These are phyloP conservation scores for Pleurozium schreberi DNA, from an alignment of 225 moss, liverwort and hornwort genomes.

Conservation along the genomic window DNA sequence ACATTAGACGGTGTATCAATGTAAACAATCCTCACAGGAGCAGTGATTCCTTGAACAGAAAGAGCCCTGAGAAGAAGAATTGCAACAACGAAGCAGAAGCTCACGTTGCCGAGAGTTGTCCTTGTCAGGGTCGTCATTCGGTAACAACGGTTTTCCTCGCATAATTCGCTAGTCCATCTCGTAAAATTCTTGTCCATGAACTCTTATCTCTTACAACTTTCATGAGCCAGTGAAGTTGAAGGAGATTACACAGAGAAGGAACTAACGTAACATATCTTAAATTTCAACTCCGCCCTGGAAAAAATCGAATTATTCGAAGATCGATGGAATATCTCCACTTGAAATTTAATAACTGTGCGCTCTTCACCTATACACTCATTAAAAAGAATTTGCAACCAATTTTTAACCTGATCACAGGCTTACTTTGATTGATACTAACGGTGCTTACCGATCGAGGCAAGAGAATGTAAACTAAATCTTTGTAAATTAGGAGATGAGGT, in stretches of 20 bases:
- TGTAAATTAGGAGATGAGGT: not conserved
- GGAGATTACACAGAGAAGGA: not conserved
- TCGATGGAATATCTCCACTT: not conserved
- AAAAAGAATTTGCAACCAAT: not conserved
- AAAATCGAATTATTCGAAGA: not conserved
- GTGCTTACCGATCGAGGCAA: not conserved
- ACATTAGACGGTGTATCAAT: slow-evolving; percentile 4
- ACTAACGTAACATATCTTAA: not conserved
- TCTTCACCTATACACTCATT: not conserved
- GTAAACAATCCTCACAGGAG: slow-evolving; percentile 1
- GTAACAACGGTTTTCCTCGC: not conserved
- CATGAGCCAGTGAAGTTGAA: not conserved
- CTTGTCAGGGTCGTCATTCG: not conserved
- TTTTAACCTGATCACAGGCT: not conserved
- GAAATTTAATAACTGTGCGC: not conserved
- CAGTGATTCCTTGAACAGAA: not conserved
- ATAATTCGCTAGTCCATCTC: not conserved
- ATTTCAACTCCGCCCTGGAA: not conserved
- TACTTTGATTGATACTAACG: not conserved
- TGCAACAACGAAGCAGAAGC: not conserved
- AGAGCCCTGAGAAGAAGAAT: not conserved
- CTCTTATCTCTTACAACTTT: not conserved
- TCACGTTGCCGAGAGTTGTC: not conserved
- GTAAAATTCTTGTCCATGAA: not conserved
- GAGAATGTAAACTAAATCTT: not conserved